Evolutionary conservation across 805 yeast species (phyloP).

Genomic region (Tetrapisispora arboricola): DNA sequence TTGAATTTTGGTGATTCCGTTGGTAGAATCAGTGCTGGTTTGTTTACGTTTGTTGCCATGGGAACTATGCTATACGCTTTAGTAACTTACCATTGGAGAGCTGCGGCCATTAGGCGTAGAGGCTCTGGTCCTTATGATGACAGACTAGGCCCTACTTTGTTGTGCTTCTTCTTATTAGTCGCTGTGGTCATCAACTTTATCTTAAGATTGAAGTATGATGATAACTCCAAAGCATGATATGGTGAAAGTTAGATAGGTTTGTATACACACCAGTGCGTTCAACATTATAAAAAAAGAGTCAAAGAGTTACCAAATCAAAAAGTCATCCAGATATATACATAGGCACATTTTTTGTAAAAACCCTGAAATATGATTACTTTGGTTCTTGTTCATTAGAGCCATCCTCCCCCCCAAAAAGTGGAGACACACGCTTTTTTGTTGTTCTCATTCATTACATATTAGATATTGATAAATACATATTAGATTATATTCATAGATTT

Average conservation of each 20-base stretch:
- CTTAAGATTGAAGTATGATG: conserved; percentile 41
- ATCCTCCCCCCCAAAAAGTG: too few species aligned
- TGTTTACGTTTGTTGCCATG: conserved; percentile 95
- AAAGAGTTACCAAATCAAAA: too few species aligned
- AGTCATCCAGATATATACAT: too few species aligned
- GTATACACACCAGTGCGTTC: background rate
- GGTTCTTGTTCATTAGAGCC: too few species aligned
- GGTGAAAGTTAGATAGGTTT: background rate
- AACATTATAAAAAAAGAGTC: background rate
- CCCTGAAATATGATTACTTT: too few species aligned
- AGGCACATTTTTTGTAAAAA: too few species aligned
- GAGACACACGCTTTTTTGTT: too few species aligned
- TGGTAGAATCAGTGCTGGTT: conserved; percentile 86
- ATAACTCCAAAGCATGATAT: background rate
- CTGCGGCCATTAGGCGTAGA: conserved; percentile 93
- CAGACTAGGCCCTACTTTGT: conserved; percentile 95
- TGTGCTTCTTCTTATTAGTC: conserved; percentile 82
- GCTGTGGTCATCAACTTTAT: conserved; percentile 92
- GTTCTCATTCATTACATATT: too few species aligned
- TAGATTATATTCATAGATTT: conserved; percentile 1
- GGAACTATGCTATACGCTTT: conserved; percentile 95
- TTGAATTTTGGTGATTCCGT: conserved; percentile 92
- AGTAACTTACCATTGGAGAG: conserved; percentile 98
- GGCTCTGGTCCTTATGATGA: conserved; percentile 99
- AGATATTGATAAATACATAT: too few species aligned